These are phyloP conservation scores for Candida ficus DNA, from an alignment of 805 yeast species.

Conservation along the genomic window DNA sequence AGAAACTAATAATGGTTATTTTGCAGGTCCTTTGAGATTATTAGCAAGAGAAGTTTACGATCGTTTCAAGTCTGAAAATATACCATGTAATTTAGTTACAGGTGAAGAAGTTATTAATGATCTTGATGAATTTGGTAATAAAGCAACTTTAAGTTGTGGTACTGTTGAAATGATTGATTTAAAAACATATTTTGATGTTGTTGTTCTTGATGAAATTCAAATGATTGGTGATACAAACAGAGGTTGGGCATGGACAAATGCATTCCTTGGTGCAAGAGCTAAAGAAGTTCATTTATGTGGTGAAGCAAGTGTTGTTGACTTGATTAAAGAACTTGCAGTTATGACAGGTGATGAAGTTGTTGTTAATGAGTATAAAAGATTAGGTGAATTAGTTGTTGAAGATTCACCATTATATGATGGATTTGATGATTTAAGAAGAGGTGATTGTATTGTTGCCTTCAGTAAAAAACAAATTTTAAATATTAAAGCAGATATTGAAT, in stretches of 20 bases:
- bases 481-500: slow-evolving; percentile 65
- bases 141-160: slow-evolving; percentile 77
- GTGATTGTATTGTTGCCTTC: slow-evolving; percentile 90
- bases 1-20: slow-evolving; percentile 68
- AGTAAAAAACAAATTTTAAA: slow-evolving; percentile 69
- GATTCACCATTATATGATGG: slow-evolving; percentile 29
- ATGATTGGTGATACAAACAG: slow-evolving; percentile 78
- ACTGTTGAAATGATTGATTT: slow-evolving; percentile 92
- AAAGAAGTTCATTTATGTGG: slow-evolving; percentile 91
- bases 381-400: slow-evolving; percentile 65
- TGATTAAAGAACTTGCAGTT: slow-evolving; percentile 52
- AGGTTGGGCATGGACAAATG: slow-evolving; percentile 95
- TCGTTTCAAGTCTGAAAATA: slow-evolving; percentile 59
- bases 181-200: slow-evolving; percentile 66
- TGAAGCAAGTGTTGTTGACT: slow-evolving; percentile 75
- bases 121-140: slow-evolving; percentile 60
- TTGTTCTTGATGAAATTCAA: slow-evolving; percentile 93
- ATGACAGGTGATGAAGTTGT: slow-evolving; percentile 77
- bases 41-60: slow-evolving; percentile 91
- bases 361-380: slow-evolving; percentile 66
- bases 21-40: slow-evolving; percentile 90
- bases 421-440: slow-evolving; percentile 43
- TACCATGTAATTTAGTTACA: slow-evolving; percentile 78
- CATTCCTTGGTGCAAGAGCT: slow-evolving; percentile 80
- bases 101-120: slow-evolving; percentile 91